Evolutionary conservation across 768 basidiomycete genomes (phyloP).

Genomic region (Tulasnella sp.): DNA sequence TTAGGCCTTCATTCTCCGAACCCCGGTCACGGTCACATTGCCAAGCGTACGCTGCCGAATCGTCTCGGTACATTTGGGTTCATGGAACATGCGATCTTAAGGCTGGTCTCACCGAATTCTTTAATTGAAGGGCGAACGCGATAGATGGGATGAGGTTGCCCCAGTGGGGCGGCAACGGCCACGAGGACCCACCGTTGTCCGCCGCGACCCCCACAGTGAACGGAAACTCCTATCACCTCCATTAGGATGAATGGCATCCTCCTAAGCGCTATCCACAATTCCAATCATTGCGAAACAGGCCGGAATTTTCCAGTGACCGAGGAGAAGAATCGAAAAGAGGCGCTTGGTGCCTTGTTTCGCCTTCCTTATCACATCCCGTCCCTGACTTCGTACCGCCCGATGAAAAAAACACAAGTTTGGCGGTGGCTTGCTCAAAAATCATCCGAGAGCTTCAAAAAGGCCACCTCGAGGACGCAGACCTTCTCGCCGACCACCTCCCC

Average conservation of each 20-base stretch:
- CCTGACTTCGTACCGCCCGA: background rate
- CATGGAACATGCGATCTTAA: background rate
- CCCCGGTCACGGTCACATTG: background rate
- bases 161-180: background rate
- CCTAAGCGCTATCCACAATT: background rate
- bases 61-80: background rate
- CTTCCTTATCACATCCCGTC: constrained; percentile 1
- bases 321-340: background rate
- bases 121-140: background rate
- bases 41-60: too few relatives aligned
- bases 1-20: background rate
- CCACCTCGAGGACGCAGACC: background rate
- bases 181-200: background rate
- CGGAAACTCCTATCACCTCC: background rate
- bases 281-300: background rate
- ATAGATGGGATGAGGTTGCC: too few relatives aligned
- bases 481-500: background rate
- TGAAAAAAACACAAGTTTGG: background rate
- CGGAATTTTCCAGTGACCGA: constrained; percentile 1
- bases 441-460: background rate
- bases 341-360: background rate
- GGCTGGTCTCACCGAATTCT: background rate
- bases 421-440: background rate
- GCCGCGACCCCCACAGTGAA: background rate
- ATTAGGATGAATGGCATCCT: background rate